Base-by-base conservation (phyloP, 1,284 basidiomycete genomes). In the Sporisorium iseilematis-ciliati region DNA sequence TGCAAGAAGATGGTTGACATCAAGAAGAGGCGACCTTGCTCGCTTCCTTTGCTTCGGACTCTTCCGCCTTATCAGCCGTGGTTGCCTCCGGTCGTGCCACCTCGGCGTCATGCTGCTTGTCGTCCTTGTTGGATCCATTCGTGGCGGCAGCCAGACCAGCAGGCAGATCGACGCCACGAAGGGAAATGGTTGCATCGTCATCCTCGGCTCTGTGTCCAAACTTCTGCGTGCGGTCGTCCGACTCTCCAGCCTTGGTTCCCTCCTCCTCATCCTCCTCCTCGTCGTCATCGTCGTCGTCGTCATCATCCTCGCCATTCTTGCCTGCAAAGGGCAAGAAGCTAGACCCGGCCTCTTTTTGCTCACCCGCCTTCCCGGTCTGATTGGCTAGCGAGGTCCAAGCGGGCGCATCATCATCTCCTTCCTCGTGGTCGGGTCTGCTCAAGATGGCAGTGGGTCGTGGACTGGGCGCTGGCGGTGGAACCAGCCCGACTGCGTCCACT, bases 401-500 rank as follows among this genome's bases (percentile, higher is more conserved):
- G 16, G 68, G 62, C 16, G 62, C 57, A 16, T 69, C 55, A 14
- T 59, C 52, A 51, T 75, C 61, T 2, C 63, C 68, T 21, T 73
- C 65, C 25, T 77, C 70, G 51, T 73, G 66, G 20, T 77, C 70
- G 1, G 65, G 63, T 43, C 75, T 41, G 42, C 59, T 73, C 40
- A 73, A 35, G 21, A 73, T 73, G 3, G 75, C 69, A 11, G 70
- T 65, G 2, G 75, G 56, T 12, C 74, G 29, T 4, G 74, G 74
- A 56, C 69, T 69, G 10, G 75, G 75, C 31, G 75, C 75, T 14
- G 75, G 75, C 8, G 75, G 75, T 4, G 70, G 75, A 2, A 77
- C 68, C 33, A 73, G 45, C 12, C 70, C 75, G 4, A 70, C 63
- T 42, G 64, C 66, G 23, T 70, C 63, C 26, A 57, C 63, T 26